phyloP scores from a whole-genome alignment of 345 rosid species.

The Euphorbia peplus region DNA sequence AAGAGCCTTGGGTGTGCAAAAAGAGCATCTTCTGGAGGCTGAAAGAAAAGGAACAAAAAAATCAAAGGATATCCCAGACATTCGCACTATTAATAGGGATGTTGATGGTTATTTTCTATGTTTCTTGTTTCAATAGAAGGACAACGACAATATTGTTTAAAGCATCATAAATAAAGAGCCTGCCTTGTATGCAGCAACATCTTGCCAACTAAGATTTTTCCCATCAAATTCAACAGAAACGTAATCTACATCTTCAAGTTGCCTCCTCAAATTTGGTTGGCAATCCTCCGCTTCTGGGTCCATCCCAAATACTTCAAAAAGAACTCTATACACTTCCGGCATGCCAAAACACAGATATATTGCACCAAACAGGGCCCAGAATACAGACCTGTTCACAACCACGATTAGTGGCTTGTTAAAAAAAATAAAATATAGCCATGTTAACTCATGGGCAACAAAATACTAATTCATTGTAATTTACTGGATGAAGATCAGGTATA shows the following conservation, averaged over 20 bases:
- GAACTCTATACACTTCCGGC: conserved; percentile 94
- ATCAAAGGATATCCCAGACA: conserved; percentile 1
- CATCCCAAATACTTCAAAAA: conserved; percentile 97
- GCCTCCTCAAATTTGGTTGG: conserved; percentile 87
- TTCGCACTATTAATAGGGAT: neutral
- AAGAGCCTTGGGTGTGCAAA: conserved; percentile 93
- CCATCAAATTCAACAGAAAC: conserved; percentile 92
- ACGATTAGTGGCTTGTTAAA: neutral
- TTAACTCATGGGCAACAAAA: neutral
- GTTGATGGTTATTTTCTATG: neutral
- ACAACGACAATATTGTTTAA: neutral
- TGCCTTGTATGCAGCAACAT: conserved; percentile 86
- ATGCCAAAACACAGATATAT: conserved; percentile 89
- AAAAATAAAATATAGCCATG: neutral
- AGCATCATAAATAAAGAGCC: conserved; percentile 11
- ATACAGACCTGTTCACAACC: conserved; percentile 59
- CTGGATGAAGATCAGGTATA: neutral
- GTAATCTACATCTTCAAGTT: conserved; percentile 91
- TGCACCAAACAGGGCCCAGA: conserved; percentile 95
- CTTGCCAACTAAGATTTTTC: conserved; percentile 81
- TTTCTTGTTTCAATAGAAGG: neutral
- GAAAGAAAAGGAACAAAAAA: conserved; percentile 18
- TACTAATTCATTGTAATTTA: neutral
- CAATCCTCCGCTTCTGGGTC: conserved; percentile 92
- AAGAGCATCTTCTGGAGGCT: conserved; percentile 96